Conservation (phyloP, 345 rosid genomes). For the Eucalyptus coolabah region DNA sequence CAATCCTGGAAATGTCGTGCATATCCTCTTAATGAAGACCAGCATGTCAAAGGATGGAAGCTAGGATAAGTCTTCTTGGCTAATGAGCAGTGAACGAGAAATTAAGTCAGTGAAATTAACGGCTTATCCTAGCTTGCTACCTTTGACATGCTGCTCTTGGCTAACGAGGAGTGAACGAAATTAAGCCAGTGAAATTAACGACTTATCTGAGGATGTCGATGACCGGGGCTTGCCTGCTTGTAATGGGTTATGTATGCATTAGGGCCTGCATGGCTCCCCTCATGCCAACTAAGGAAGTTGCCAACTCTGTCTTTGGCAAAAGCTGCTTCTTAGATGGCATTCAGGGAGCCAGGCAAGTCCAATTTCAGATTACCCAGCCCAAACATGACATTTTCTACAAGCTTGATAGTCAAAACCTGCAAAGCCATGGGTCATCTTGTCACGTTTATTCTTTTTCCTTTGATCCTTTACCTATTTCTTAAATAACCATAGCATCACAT, state of each 20-base stretch:
- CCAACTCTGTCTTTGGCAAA: constrained; percentile 8
- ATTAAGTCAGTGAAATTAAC: background rate
- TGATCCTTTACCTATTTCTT: background rate
- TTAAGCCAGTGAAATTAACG: background rate
- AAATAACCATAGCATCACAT: background rate
- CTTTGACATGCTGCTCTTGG: background rate
- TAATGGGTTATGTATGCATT: background rate
- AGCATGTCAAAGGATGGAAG: background rate
- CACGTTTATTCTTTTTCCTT: background rate
- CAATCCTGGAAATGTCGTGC: background rate
- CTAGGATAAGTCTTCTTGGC: background rate
- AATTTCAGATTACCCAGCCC: background rate
- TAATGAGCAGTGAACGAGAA: background rate
- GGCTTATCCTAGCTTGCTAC: background rate
- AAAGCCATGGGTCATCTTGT: background rate
- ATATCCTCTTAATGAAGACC: background rate
- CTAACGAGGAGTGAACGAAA: background rate
- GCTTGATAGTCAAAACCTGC: background rate
- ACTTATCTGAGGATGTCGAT: background rate
- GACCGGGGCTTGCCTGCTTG: background rate
- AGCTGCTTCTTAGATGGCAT: constrained; percentile 42
- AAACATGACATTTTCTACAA: background rate
- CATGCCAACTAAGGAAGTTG: constrained; percentile 34
- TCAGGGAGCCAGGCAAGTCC: constrained; percentile 64
- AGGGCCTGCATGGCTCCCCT: constrained; percentile 44